A percentile compares a stretch with the other conserved stretches of the same genome.
phyloP scores from a whole-genome alignment of 106 monocot genomes.

The Posidonia australis region DNA sequence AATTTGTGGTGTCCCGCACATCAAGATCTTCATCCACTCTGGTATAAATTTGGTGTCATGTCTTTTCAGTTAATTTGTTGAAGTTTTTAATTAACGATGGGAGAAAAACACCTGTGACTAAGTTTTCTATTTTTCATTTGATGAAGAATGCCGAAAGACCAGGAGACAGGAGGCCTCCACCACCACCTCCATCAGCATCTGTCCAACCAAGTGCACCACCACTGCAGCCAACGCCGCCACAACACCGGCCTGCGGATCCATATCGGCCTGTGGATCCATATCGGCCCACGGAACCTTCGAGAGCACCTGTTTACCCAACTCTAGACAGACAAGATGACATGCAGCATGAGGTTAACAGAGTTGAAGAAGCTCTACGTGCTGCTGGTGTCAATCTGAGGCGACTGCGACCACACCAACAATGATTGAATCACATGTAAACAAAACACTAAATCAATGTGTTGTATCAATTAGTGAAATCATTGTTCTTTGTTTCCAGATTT shows the following conservation, averaged over 20 bases:
- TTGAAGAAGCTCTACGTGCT: conserved; percentile 16
- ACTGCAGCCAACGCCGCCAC: background rate
- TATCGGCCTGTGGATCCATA: background rate
- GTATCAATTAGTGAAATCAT: no score
- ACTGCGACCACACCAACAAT: conserved; percentile 2
- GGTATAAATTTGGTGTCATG: background rate
- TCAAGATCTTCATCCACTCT: background rate
- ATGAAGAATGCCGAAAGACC: conserved; percentile 3
- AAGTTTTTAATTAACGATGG: background rate
- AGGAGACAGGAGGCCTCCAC: background rate
- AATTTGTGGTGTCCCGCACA: conserved; percentile 6
- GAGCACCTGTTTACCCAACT: background rate
- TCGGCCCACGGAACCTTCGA: background rate
- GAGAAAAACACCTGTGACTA: background rate
- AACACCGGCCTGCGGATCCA: background rate
- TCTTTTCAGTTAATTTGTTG: background rate
- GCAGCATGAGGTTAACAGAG: conserved; percentile 4
- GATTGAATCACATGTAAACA: no score
- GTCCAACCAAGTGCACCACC: conserved; percentile 1
- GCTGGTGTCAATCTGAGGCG: conserved; percentile 13
- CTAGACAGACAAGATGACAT: background rate
- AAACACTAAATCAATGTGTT: no score
- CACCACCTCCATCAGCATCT: background rate
- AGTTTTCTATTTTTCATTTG: background rate
- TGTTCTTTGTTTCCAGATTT: no score